These are phyloP conservation scores for Gynostemma pentaphyllum DNA, from an alignment of 306 rosid species.

Conservation along the genomic window DNA sequence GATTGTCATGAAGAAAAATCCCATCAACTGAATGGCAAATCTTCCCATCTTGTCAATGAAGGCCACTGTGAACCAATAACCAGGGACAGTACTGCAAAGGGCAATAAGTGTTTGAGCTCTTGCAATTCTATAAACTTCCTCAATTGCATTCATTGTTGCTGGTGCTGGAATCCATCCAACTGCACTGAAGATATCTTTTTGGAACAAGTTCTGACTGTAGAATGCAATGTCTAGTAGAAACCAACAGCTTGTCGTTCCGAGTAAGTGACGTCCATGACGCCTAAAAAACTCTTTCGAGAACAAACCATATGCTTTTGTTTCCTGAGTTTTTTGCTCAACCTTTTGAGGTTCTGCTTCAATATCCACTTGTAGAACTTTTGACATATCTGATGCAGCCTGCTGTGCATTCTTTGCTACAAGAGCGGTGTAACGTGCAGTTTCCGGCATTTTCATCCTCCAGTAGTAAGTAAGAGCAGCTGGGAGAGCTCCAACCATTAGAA, in stretches of 20 bases:
- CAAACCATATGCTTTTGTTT: slow-evolving; percentile 22
- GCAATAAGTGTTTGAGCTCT: slow-evolving; percentile 75
- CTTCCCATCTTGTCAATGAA: slow-evolving; percentile 61
- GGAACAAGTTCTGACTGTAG: slow-evolving; percentile 65
- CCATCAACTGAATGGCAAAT: slow-evolving; percentile 57
- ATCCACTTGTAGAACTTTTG: slow-evolving; percentile 50
- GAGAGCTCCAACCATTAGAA: slow-evolving; percentile 58
- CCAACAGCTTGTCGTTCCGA: slow-evolving; percentile 64
- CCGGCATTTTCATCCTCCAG: slow-evolving; percentile 66
- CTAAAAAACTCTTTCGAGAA: slow-evolving; percentile 39
- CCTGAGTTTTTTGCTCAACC: not conserved
- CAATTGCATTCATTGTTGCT: slow-evolving; percentile 48
- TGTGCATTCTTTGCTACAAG: slow-evolving; percentile 49
- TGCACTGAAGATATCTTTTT: slow-evolving; percentile 60
- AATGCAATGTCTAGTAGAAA: slow-evolving; percentile 65
- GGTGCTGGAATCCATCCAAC: slow-evolving; percentile 72
- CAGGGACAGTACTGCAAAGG: slow-evolving; percentile 66
- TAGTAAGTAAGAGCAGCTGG: slow-evolving; percentile 61
- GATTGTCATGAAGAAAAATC: slow-evolving; percentile 75
- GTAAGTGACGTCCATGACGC: slow-evolving; percentile 57
- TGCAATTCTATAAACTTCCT: slow-evolving; percentile 47
- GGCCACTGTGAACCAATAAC: slow-evolving; percentile 67
- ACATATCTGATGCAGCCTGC: slow-evolving; percentile 55
- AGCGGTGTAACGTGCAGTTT: slow-evolving; percentile 70
- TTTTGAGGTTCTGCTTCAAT: slow-evolving; percentile 26